Evolutionary conservation across 2,329 filamentous ascomycete species (phyloP), one percentile per base, ranked within the genome.

Genomic region (Penicillium paneum): DNA sequence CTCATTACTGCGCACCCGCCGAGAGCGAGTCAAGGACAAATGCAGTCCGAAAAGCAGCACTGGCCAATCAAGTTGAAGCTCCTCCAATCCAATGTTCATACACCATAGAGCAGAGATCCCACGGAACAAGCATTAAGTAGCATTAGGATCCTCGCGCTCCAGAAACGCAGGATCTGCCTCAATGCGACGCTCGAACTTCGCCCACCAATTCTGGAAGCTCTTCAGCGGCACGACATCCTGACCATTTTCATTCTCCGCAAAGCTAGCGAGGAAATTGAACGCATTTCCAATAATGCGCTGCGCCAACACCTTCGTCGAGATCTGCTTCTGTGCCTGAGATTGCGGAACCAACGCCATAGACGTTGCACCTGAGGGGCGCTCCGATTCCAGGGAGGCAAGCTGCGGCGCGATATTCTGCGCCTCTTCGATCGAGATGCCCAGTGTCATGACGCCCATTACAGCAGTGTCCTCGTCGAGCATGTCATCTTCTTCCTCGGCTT

Each of bases 131-230:
- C 31, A 48, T 49, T 52, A 12, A 40, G 32, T 55, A 12, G 65
- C 62, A 59, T 57, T 66, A 17, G 79, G 78, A 60, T 83, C 82
- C 52, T 81, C 83, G 65, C 87, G 84, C 74, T 97, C 92, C 63
- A 99, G 77, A 71, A 99, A 99, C 7, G 84, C 83, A 0, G 94
- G 93, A 76, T 99, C 94, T 60, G 84, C 81, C 65, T 92, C 87
- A 36, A 99, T 83, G 68, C 86, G 87, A 57, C 84, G 83, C 78
- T 99, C 93, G 76, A 99, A 99, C 75, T 97, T 97, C 57, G 81
- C 83, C 94, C 95, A 99, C 94, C 95, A 99, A 55, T 96, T 91
- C 75, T 95, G 88, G 71, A 99, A 99, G 5, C 89, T 90, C 75
- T 90, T 94, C 60, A 99, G 75, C n/a, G 94, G 92, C 24, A 99